These are phyloP conservation scores for Calonectria pteridis DNA, from an alignment of 2,329 filamentous ascomycete genomes.

Conservation along the genomic window DNA sequence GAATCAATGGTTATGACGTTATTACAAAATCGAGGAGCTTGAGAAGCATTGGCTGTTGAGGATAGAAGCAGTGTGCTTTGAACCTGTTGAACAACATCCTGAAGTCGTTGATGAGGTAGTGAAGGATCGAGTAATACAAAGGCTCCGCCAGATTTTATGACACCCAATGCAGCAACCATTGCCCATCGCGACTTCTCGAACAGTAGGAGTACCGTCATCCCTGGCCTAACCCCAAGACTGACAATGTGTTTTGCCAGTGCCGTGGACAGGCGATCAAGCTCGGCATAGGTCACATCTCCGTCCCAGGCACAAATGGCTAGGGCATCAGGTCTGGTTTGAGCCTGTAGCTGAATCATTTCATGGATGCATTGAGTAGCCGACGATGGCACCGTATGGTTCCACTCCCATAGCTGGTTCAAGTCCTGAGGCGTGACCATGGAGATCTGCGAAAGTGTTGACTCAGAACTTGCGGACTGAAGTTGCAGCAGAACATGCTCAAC, in stretches of 20 bases:
- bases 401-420: background rate
- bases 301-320: slow-evolving; percentile 36
- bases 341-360: slow-evolving; percentile 23
- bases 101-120: background rate
- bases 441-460: slow-evolving; percentile 7
- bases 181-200: slow-evolving; percentile 43
- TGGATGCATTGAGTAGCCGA: slow-evolving; percentile 29
- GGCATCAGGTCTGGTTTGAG: background rate
- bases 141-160: slow-evolving; percentile 42
- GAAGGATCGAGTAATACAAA: slow-evolving; percentile 21
- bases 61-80: background rate
- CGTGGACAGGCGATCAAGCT: slow-evolving; percentile 54
- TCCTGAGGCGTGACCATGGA: background rate
- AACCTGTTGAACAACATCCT: slow-evolving; percentile 15
- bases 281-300: slow-evolving; percentile 52
- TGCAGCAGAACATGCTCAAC: slow-evolving; percentile 20
- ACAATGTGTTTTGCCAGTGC: slow-evolving; percentile 52
- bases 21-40: background rate
- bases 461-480: background rate
- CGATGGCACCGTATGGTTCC: background rate
- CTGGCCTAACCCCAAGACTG: slow-evolving; percentile 42
- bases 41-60: background rate
- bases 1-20: background rate
- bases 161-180: slow-evolving; percentile 37
- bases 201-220: slow-evolving; percentile 25